Percentiles rank a stretch among this genome's conserved stretches.
Conservation (phyloP, 495 filamentous ascomycete species). For the Penicillium paxilli region DNA sequence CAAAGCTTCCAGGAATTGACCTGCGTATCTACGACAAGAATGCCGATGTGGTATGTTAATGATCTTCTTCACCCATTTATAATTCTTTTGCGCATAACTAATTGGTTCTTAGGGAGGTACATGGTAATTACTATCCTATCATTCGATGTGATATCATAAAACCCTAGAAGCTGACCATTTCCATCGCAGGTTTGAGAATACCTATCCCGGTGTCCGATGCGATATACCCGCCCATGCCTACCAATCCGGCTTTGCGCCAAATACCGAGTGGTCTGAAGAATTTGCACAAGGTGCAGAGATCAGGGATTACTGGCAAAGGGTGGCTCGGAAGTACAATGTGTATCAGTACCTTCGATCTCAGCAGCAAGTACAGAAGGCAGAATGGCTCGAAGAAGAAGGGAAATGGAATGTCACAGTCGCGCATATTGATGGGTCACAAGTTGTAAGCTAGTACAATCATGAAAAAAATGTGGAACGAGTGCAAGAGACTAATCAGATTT, state of each 20-base stretch:
- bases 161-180: not conserved
- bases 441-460: conserved; percentile 18
- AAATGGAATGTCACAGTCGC: conserved; percentile 53
- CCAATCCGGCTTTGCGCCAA: conserved; percentile 64
- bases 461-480: not conserved
- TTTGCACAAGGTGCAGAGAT: conserved; percentile 68
- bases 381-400: conserved; percentile 51
- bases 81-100: not conserved
- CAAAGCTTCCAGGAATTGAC: conserved; percentile 51
- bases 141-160: not conserved
- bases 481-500: conserved; percentile 3
- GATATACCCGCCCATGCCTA: conserved; percentile 75
- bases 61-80: not conserved
- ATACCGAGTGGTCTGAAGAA: conserved; percentile 64
- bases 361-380: conserved; percentile 50
- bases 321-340: conserved; percentile 62
- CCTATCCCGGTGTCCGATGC: conserved; percentile 59
- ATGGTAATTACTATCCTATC: conserved; percentile 33
- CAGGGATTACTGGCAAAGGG: conserved; percentile 59
- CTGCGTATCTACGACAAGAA: conserved; percentile 59
- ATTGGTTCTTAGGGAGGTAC: conserved; percentile 43
- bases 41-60: conserved; percentile 44
- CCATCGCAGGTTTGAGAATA: conserved; percentile 49
- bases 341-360: conserved; percentile 53
- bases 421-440: conserved; percentile 31